Base-by-base conservation (phyloP, 768 basidiomycete species). In the Kwoniella europaea region DNA sequence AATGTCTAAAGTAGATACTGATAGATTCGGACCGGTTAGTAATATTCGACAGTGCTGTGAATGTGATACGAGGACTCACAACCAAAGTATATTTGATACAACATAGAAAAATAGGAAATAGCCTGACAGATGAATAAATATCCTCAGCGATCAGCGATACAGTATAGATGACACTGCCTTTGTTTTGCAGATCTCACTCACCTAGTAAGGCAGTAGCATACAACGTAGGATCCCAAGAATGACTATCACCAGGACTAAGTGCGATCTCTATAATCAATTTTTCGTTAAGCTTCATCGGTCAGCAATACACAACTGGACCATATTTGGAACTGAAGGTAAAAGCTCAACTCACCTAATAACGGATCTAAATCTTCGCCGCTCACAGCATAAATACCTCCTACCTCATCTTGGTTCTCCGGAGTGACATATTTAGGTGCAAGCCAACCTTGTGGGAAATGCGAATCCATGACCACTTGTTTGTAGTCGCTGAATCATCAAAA, bases 221-320 rank as follows among this genome's bases (percentile, higher is more conserved):
- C 10, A 74, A 27, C 4, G 71, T 76, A 18, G 73, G 75, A 59
- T 74, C 74, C 77, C 77, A 79, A 15, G 74, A 76, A 64, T 78
- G 76, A 15, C 35, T 50, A 27, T 67, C 67, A n/a, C 20, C n/a
- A 15, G 46, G 18, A 52, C 65, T 67, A 73, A 79, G 50, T 4
- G 77, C 68, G 44, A 79, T 69, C 54, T 76, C 77, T 76, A 41
- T 12, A 10, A 4, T 4, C 29, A 29, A 29, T 29, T 4, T 4
- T 3, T 29, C 29, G 29, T 3, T 3, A 29, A 29, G 29, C 29
- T 29, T 29, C 29, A 29, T 29, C 29, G 5, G 29, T 29, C 6
- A 6, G 29, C 29, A 4, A 29, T 2, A 29, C 3, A 29, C 29
- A 29, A 29, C 29, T 29, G 29, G 29, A 29, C 29, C 29, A 29